These are phyloP conservation scores for Fragaria iinumae DNA, from an alignment of 306 rosid genomes.

Conservation along the genomic window DNA sequence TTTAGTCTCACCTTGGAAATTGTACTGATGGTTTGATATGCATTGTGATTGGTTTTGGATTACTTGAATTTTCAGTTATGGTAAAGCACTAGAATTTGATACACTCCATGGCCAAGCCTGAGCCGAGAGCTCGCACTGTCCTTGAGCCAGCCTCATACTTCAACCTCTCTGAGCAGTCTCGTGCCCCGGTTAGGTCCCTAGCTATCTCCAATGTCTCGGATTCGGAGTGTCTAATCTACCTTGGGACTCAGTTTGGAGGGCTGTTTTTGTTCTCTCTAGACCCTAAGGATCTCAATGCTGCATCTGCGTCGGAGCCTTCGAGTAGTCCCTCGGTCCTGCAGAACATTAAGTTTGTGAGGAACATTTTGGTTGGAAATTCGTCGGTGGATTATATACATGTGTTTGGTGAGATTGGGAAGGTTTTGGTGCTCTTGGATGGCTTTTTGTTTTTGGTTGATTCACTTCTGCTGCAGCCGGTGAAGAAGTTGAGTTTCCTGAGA, in stretches of 20 bases:
- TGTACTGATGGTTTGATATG: background rate
- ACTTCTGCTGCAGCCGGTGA: constrained; percentile 43
- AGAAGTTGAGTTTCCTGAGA: constrained; percentile 55
- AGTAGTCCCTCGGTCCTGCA: constrained; percentile 26
- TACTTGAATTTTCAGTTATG: constrained; percentile 10
- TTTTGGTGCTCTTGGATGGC: constrained; percentile 69
- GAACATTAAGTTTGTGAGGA: constrained; percentile 46
- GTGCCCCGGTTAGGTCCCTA: constrained; percentile 55
- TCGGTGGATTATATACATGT: constrained; percentile 52
- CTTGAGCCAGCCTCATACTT: constrained; percentile 67
- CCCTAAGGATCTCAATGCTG: constrained; percentile 15
- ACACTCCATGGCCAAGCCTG: constrained; percentile 47
- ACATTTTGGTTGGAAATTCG: constrained; percentile 46
- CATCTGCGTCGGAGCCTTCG: constrained; percentile 19
- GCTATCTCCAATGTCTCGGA: constrained; percentile 46
- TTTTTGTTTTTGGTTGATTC: constrained; percentile 63
- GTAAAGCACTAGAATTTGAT: background rate
- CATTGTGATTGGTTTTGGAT: constrained; percentile 4
- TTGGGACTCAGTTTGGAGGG: constrained; percentile 72
- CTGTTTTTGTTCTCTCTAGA: constrained; percentile 58
- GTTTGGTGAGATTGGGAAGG: constrained; percentile 48
- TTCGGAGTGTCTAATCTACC: constrained; percentile 44
- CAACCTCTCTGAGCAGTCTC: constrained; percentile 53
- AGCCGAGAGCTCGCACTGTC: constrained; percentile 58
- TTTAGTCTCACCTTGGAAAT: background rate